phyloP scores from a whole-genome alignment of 2,329 filamentous ascomycete genomes.

The Trematosphaeria pertusa region DNA sequence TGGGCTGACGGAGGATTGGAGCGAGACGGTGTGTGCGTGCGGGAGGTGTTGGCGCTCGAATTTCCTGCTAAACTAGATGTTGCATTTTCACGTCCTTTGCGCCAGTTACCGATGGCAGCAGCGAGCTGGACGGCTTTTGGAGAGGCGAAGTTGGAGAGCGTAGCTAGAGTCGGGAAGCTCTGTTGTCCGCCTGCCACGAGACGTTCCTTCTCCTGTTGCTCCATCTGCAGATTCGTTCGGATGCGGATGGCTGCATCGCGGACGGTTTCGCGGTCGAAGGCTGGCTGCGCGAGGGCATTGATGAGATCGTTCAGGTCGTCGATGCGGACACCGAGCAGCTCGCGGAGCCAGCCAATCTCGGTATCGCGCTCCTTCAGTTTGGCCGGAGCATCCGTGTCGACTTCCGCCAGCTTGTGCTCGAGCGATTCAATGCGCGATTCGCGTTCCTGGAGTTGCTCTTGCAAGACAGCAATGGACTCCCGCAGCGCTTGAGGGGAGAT shows the following conservation, averaged over 20 bases:
- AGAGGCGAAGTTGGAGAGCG: slow-evolving; percentile 77
- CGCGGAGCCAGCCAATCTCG: slow-evolving; percentile 93
- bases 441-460: slow-evolving; percentile 94
- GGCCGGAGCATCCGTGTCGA: slow-evolving; percentile 77
- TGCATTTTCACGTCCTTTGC: slow-evolving; percentile 65
- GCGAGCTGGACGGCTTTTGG: slow-evolving; percentile 87
- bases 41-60: slow-evolving; percentile 35
- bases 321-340: slow-evolving; percentile 87
- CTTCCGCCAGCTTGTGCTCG: slow-evolving; percentile 71
- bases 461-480: slow-evolving; percentile 93
- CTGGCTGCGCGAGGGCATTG: slow-evolving; percentile 73
- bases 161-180: slow-evolving; percentile 77
- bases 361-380: slow-evolving; percentile 93
- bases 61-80: slow-evolving; percentile 54
- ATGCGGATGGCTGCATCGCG: slow-evolving; percentile 92
- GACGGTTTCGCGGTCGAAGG: slow-evolving; percentile 78
- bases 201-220: slow-evolving; percentile 92
- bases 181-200: slow-evolving; percentile 69
- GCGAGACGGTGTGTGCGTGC: slow-evolving; percentile 44
- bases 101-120: slow-evolving; percentile 98
- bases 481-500: slow-evolving; percentile 93
- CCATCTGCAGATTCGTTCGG: slow-evolving; percentile 95
- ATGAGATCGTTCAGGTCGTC: slow-evolving; percentile 95
- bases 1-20: slow-evolving; percentile 58
- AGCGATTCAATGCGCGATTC: slow-evolving; percentile 89